These are phyloP conservation scores for Mastigamoeba balamuthi DNA, from an alignment of 78 protist genomes.

Conservation along the genomic window DNA sequence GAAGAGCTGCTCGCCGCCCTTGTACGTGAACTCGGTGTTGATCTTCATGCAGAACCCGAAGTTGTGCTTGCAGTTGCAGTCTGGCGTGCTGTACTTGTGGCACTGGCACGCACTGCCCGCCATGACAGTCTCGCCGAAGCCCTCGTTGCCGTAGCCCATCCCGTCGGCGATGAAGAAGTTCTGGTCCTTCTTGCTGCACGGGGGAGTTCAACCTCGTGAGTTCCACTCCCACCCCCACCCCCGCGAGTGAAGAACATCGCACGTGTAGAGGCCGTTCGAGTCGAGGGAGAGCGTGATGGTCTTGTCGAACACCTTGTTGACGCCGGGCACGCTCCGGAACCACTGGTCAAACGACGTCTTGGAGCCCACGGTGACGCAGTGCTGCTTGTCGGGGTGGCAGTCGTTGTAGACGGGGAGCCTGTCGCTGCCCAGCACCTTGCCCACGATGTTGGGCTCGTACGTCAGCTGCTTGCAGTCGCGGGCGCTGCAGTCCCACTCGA, in stretches of 20 bases:
- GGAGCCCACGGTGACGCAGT: no score
- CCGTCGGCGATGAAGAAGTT: neutral
- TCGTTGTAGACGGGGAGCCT: no score
- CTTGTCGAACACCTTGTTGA: neutral
- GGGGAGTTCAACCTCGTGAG: neutral
- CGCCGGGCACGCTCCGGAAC: neutral
- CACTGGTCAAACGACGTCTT: neutral
- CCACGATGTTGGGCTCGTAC: no score
- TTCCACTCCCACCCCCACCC: no score
- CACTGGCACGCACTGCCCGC: neutral
- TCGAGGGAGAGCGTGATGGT: neutral
- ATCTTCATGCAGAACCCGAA: neutral
- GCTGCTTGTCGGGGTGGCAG: no score
- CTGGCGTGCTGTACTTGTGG: neutral
- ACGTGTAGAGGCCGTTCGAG: no score
- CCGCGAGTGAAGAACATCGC: no score
- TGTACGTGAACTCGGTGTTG: neutral
- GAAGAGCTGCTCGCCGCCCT: neutral
- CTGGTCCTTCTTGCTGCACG: neutral
- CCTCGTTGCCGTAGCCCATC: neutral
- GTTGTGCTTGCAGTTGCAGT: neutral
- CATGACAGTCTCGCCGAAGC: neutral
- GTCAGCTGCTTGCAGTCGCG: no score
- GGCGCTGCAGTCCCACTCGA: no score
- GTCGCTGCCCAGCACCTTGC: no score